Evolutionary conservation across 140 eudicot species (phyloP).

Genomic region (Bidens hawaiensis): DNA sequence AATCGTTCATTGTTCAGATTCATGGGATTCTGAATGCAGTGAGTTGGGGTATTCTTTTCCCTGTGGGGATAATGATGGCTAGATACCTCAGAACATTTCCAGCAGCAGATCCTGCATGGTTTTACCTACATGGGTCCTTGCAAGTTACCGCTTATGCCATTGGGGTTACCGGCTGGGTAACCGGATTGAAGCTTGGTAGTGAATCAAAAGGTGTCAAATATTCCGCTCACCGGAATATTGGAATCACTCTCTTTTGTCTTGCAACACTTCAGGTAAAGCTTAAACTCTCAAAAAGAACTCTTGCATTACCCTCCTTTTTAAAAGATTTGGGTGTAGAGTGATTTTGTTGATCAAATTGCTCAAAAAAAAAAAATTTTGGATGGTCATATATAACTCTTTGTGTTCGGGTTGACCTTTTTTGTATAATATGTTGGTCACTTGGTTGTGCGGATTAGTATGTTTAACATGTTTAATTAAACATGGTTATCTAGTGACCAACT

Average conservation of each 20-base stretch:
- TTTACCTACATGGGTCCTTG: slow-evolving; percentile 67
- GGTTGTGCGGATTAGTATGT: no score
- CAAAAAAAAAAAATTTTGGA: background rate
- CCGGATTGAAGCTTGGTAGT: slow-evolving; percentile 80
- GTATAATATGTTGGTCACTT: no score
- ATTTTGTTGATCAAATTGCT: no score
- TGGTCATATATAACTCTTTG: background rate
- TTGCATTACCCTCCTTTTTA: no score
- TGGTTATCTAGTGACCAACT: no score
- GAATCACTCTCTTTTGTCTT: slow-evolving; percentile 66
- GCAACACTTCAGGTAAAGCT: slow-evolving; percentile 80
- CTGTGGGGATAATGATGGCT: slow-evolving; percentile 61
- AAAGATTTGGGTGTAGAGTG: no score
- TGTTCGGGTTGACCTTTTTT: background rate
- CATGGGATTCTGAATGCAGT: slow-evolving; percentile 80
- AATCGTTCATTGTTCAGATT: slow-evolving; percentile 39
- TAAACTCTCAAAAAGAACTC: background rate
- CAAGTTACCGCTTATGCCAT: slow-evolving; percentile 73
- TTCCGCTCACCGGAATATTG: slow-evolving; percentile 58
- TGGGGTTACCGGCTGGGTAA: slow-evolving; percentile 94
- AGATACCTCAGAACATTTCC: slow-evolving; percentile 58
- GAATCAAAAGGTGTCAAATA: slow-evolving; percentile 63
- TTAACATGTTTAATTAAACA: no score
- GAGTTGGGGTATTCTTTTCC: slow-evolving; percentile 85
- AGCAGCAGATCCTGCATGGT: slow-evolving; percentile 80